Evolutionary conservation across 1,139 yeast species (phyloP).

Genomic region (Kodamaea sp.): DNA sequence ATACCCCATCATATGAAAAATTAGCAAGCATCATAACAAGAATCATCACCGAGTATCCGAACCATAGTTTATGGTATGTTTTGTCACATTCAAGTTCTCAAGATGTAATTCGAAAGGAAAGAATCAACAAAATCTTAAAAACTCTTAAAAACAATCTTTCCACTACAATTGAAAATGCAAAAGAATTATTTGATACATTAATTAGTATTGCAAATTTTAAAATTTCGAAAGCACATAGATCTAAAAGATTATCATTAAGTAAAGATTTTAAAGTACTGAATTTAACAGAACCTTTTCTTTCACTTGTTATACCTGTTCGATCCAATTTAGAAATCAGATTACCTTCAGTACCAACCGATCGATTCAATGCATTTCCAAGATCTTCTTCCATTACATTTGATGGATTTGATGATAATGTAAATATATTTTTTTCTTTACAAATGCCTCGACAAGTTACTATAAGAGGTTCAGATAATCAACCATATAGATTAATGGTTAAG

Average conservation of each 20-base stretch:
- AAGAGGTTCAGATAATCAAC: conserved; percentile 71
- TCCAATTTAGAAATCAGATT: conserved; percentile 66
- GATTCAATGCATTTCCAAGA: conserved; percentile 53
- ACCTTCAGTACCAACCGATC: conserved; percentile 46
- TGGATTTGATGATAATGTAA: conserved; percentile 59
- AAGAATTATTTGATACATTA: conserved; percentile 32
- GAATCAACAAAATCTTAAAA: conserved; percentile 38
- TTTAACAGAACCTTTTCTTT: conserved; percentile 50
- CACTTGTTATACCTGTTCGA: conserved; percentile 78
- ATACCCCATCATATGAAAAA: conserved; percentile 52
- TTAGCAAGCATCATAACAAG: conserved; percentile 54
- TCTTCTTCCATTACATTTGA: conserved; percentile 51
- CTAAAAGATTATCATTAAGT: conserved; percentile 32
- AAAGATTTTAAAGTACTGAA: conserved; percentile 45
- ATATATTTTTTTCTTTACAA: conserved; percentile 76
- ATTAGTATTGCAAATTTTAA: conserved; percentile 35
- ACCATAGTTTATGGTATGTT: conserved; percentile 81
- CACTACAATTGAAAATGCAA: conserved; percentile 25
- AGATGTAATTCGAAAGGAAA: conserved; percentile 51
- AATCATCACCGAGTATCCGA: conserved; percentile 66
- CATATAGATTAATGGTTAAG: conserved; percentile 76
- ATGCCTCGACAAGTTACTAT: conserved; percentile 78
- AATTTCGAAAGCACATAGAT: conserved; percentile 33
- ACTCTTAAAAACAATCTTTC: conserved; percentile 16
- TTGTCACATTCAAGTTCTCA: conserved; percentile 70